phyloP scores from a whole-genome alignment of 768 basidiomycete species.

The Termitomyces sp. region DNA sequence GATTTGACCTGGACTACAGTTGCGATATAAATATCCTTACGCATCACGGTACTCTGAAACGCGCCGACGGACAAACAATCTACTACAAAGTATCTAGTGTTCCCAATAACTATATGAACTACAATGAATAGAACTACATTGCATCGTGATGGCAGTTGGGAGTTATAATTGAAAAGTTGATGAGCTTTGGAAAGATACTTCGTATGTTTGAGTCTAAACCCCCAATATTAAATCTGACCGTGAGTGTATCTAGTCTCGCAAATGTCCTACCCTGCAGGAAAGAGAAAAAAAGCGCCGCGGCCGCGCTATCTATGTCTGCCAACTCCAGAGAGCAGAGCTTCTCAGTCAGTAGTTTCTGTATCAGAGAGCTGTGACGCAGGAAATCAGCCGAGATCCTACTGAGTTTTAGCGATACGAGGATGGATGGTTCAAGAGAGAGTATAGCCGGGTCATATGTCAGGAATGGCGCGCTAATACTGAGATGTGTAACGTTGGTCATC shows the following conservation, averaged over 20 bases:
- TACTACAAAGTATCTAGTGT: too few relatives aligned
- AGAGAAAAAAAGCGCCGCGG: neutral
- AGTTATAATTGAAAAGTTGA: neutral
- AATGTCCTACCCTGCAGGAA: neutral
- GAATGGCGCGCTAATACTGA: neutral
- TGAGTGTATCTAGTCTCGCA: neutral
- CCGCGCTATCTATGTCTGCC: neutral
- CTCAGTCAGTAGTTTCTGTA: neutral
- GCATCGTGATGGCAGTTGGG: too few relatives aligned
- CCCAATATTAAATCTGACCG: neutral
- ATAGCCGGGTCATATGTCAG: too few relatives aligned
- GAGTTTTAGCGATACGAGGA: neutral
- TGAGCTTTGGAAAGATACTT: neutral
- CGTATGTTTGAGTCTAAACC: neutral
- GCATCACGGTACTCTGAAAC: too few relatives aligned
- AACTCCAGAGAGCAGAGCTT: neutral
- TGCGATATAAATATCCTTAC: too few relatives aligned
- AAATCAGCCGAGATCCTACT: neutral
- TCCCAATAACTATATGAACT: too few relatives aligned
- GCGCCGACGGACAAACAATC: too few relatives aligned
- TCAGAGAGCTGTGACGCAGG: neutral
- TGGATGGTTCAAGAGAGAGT: neutral
- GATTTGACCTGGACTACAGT: too few relatives aligned
- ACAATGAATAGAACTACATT: too few relatives aligned
- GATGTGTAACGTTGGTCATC: neutral